Percentiles rank a stretch among this genome's conserved stretches.
These are phyloP conservation scores for Boechera retrofracta DNA, from an alignment of 345 rosid genomes.

Conservation along the genomic window DNA sequence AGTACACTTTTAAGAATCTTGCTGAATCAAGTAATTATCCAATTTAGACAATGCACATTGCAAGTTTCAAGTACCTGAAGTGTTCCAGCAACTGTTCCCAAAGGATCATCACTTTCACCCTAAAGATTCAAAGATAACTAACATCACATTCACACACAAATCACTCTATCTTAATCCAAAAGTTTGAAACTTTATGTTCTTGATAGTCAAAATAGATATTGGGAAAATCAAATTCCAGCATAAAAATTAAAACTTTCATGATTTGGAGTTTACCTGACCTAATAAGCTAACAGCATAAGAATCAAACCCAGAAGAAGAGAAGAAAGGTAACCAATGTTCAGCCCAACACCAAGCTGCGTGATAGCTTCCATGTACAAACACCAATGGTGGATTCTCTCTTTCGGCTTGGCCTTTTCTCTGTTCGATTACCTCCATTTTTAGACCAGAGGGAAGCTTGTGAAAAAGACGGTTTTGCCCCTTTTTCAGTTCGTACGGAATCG, in stretches of 20 bases:
- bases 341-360: constrained; percentile 99
- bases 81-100: constrained; percentile 70
- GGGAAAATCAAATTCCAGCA: not conserved
- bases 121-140: constrained; percentile 35
- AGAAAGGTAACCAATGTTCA: constrained; percentile 88
- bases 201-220: not conserved
- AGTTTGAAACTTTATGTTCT: constrained; percentile 11
- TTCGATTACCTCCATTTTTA: constrained; percentile 78
- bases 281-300: constrained; percentile 82
- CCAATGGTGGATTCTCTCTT: constrained; percentile 58
- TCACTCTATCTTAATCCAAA: not conserved
- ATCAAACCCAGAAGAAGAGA: constrained; percentile 77
- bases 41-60: constrained; percentile 8
- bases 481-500: constrained; percentile 61
- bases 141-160: constrained; percentile 1
- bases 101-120: constrained; percentile 91
- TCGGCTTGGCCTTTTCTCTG: constrained; percentile 51
- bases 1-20: not conserved
- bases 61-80: constrained; percentile 61
- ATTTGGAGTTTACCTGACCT: constrained; percentile 62
- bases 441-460: constrained; percentile 81
- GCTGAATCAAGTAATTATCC: not conserved
- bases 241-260: not conserved
- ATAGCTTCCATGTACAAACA: constrained; percentile 90
- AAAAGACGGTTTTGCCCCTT: constrained; percentile 70